These are phyloP conservation scores for Prunus salicina DNA, from an alignment of 306 rosid species.

Conservation along the genomic window DNA sequence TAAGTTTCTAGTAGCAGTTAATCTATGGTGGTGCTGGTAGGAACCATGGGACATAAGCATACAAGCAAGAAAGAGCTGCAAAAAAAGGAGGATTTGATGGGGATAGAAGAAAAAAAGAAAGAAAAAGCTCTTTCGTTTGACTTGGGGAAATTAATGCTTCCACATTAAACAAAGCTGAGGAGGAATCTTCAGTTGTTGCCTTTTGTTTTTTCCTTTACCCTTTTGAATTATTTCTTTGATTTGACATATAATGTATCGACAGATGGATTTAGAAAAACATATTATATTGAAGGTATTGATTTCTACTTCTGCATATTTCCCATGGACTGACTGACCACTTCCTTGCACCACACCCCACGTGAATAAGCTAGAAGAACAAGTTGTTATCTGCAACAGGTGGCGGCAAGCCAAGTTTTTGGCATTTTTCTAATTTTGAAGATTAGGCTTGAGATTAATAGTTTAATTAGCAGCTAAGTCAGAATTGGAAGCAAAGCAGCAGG, in stretches of 20 bases:
- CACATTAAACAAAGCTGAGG: constrained; percentile 21
- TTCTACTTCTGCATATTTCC: constrained; percentile 3
- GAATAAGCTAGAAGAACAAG: constrained; percentile 25
- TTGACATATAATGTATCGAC: constrained; percentile 31
- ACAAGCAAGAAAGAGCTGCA: constrained; percentile 1
- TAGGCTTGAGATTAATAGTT: constrained; percentile 2
- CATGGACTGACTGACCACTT: constrained; percentile 29
- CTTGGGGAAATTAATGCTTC: constrained; percentile 25
- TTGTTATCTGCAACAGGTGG: not conserved
- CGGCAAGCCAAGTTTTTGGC: not conserved
- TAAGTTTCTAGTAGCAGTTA: not conserved
- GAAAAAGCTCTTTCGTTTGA: constrained; percentile 31
- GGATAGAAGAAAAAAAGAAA: constrained; percentile 4
- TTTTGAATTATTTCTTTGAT: constrained; percentile 35
- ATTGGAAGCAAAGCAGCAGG: constrained; percentile 11
- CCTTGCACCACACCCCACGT: constrained; percentile 37
- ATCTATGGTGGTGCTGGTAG: not conserved
- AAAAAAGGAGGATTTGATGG: constrained; percentile 12
- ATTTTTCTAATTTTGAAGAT: not conserved
- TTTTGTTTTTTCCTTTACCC: constrained; percentile 8
- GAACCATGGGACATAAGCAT: not conserved
- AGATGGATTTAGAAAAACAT: constrained; percentile 1
- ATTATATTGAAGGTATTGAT: not conserved
- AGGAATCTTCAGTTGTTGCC: constrained; percentile 30
- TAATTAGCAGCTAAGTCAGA: constrained; percentile 3